Evolutionary conservation across 495 filamentous ascomycete species (phyloP), one percentile per base, ranked within the genome.

Genomic region (Hyaloscypha hepaticicola): DNA sequence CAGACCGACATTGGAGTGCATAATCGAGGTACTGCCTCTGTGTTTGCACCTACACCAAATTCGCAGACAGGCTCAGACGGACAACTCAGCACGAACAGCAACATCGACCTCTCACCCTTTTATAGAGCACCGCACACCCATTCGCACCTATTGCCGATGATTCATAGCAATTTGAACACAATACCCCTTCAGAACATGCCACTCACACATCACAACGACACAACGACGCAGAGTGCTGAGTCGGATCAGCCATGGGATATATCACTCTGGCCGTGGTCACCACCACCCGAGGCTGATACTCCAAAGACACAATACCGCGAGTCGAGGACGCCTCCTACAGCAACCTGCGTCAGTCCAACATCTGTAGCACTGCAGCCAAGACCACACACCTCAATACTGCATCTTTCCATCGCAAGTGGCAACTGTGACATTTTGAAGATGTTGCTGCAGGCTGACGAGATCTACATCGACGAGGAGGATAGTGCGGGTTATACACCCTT

Each of bases 381-480:
- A 45, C 38, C 38, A 45, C 38, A 45, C 38, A 45, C 38, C 38
- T 45, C 38, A 8, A 45, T 45, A 45, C 38, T 45, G 38, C 38
- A 45, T 45, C 38, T 45, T 45, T 45, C 38, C 38, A 45, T 45
- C 38, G 38, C 38, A 45, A 45, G 38, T 45, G 38, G 38, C 38
- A 45, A 45, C 38, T 45, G 38, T 45, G 38, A 45, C 38, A 45
- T 45, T 45, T 45, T 45, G 38, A 45, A 45, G 38, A 45, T 45
- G 38, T 19, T 45, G 38, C 38, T 45, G 38, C 38, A 45, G 38
- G 38, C 38, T 45, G 38, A 45, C 38, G 38, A 45, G 38, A 45
- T 45, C 38, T 45, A 45, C 19, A 45, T 45, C 38, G 38, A 45
- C 38, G 38, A 45, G 38, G 38, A 45, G 19, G 38, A 45, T 45